Evolutionary conservation across 495 filamentous ascomycete genomes (phyloP).

Genomic region (Podospora comata): DNA sequence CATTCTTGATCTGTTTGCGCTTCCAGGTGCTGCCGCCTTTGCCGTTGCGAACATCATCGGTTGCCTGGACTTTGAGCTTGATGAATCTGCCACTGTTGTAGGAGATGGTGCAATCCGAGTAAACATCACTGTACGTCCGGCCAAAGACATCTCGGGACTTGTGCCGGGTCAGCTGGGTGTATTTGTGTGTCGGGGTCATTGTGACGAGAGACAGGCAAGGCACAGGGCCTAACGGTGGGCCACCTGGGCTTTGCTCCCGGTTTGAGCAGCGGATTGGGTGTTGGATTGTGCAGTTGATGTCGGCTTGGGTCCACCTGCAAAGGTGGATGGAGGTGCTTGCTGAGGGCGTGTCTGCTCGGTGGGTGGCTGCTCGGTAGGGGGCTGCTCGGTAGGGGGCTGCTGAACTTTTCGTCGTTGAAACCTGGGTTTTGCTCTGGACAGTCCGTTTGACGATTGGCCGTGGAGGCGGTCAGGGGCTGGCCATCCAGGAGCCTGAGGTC

Average conservation of each 20-base stretch:
- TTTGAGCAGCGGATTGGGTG: background rate
- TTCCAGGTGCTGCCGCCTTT: conserved; percentile 1
- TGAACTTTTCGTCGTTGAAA: conserved; percentile 1
- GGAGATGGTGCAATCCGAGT: background rate
- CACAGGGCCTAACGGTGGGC: background rate
- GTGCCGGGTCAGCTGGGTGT: background rate
- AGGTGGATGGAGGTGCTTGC: background rate
- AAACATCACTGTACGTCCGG: background rate
- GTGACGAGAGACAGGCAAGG: background rate
- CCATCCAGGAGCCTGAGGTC: conserved; percentile 1
- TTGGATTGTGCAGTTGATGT: background rate
- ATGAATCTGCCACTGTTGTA: conserved; percentile 1
- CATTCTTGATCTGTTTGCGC: background rate
- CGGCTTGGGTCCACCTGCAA: background rate
- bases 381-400: background rate
- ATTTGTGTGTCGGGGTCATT: background rate
- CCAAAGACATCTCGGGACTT: conserved; percentile 1
- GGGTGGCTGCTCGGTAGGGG: background rate
- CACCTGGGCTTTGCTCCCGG: background rate
- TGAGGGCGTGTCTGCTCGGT: background rate
- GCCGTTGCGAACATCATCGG: conserved; percentile 1
- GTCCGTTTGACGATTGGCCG: background rate
- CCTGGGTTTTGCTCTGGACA: background rate
- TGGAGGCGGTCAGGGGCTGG: background rate
- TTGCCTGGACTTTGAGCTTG: conserved; percentile 1